Percentiles rank a stretch among this genome's conserved stretches.
phyloP scores from a whole-genome alignment of 257 asterid species.

The Plectranthus barbatus region DNA sequence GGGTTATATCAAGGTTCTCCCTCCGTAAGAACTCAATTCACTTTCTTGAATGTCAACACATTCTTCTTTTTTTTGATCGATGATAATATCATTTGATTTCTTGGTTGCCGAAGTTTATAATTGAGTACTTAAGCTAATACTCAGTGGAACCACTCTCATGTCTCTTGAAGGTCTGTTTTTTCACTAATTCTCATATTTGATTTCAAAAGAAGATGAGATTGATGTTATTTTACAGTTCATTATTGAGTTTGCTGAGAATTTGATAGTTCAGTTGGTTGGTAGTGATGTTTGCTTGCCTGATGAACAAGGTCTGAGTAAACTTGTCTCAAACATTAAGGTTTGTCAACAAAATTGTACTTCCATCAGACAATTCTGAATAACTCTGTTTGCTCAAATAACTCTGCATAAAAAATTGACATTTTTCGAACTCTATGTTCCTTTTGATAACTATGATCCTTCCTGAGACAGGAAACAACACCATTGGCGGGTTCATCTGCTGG shows the following conservation, averaged over 20 bases:
- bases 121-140: too few species aligned
- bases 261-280: background rate
- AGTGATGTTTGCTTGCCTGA: too few species aligned
- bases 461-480: constrained; percentile 75
- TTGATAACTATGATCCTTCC: background rate
- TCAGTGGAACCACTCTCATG: too few species aligned
- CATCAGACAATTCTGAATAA: too few species aligned
- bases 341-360: too few species aligned
- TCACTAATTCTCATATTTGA: background rate
- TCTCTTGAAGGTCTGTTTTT: background rate
- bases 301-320: background rate
- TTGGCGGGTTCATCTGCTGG: constrained; percentile 99
- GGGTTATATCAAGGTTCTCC: too few species aligned
- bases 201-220: background rate
- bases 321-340: too few species aligned
- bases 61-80: background rate
- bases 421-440: background rate
- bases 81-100: too few species aligned
- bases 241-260: background rate
- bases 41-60: background rate
- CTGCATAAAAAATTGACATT: too few species aligned
- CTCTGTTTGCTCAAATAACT: too few species aligned
- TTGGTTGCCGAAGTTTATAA: too few species aligned
- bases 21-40: constrained; percentile 13
- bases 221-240: background rate